These are phyloP conservation scores for Adansonia madagascariensis DNA, from an alignment of 441 rosid species.

Conservation along the genomic window DNA sequence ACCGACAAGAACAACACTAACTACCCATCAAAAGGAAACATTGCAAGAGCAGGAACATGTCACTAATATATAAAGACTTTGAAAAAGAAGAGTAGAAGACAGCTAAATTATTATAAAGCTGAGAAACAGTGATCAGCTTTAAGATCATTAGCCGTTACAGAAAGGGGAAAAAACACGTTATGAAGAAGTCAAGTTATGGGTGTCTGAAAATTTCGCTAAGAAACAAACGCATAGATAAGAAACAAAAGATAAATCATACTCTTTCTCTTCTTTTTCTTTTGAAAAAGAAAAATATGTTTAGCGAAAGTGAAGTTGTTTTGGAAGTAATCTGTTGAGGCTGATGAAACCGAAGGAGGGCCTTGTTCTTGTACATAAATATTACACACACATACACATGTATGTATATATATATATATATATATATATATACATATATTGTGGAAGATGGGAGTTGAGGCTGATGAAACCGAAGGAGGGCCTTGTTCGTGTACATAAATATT, in stretches of 20 bases:
- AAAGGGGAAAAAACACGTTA: slow-evolving; percentile 28
- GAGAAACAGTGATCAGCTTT: slow-evolving; percentile 18
- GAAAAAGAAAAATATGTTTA: not conserved
- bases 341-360: slow-evolving; percentile 22
- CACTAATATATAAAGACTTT: slow-evolving; percentile 1
- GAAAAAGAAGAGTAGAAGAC: not conserved
- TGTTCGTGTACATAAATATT: not conserved
- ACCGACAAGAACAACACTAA: slow-evolving; percentile 22
- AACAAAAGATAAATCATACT: not conserved
- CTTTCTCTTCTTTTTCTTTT: not conserved
- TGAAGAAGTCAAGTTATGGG: slow-evolving; percentile 33
- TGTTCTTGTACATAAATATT: not conserved
- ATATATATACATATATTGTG: no score
- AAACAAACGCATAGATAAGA: slow-evolving; percentile 19
- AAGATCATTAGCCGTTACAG: slow-evolving; percentile 28
- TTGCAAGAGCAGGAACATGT: not conserved
- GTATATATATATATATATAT: no score
- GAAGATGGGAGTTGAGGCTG: not conserved
- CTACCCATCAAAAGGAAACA: slow-evolving; percentile 24
- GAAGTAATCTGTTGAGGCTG: not conserved
- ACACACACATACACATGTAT: no score
- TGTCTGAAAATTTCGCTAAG: slow-evolving; percentile 14
- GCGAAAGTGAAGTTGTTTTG: not conserved
- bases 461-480: slow-evolving; percentile 21
- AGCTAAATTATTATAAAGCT: not conserved